Conservation (phyloP, 1,284 basidiomycete genomes). For the Puccinia hordei region DNA sequence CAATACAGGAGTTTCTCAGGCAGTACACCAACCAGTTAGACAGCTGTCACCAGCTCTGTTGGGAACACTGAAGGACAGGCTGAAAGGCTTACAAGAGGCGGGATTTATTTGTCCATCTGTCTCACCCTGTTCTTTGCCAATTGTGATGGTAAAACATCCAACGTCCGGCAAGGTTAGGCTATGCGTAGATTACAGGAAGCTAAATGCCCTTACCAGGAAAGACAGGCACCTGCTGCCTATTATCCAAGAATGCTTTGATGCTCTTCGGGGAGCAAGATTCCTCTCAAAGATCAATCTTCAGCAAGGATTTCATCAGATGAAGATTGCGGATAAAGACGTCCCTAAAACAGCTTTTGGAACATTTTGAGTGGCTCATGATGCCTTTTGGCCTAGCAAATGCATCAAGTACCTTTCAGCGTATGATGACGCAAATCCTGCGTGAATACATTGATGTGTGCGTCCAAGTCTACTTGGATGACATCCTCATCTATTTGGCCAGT, state of each 20-base stretch:
- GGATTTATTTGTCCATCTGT: no score
- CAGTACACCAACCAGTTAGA: no score
- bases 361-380: conserved; percentile 43
- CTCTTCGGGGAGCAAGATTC: not conserved
- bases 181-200: not conserved
- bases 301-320: conserved; percentile 14
- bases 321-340: not conserved
- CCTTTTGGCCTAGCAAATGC: conserved; percentile 52
- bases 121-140: no score
- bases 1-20: no score
- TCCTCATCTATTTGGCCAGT: conserved; percentile 45
- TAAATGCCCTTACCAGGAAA: not conserved
- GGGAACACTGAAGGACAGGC: no score
- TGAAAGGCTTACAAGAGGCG: no score
- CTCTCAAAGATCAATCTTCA: conserved; percentile 11
- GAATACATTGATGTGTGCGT: conserved; percentile 13
- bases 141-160: no score
- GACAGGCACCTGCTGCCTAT: not conserved
- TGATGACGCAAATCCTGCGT: conserved; percentile 51
- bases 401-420: conserved; percentile 46
- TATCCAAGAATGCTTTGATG: conserved; percentile 1
- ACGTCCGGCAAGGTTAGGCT: no score
- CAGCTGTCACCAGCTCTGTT: no score
- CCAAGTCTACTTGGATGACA: conserved; percentile 51
- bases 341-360: conserved; percentile 23